Evolutionary conservation across 2,329 filamentous ascomycete species (phyloP).

Genomic region (Thermoascus crustaceus): DNA sequence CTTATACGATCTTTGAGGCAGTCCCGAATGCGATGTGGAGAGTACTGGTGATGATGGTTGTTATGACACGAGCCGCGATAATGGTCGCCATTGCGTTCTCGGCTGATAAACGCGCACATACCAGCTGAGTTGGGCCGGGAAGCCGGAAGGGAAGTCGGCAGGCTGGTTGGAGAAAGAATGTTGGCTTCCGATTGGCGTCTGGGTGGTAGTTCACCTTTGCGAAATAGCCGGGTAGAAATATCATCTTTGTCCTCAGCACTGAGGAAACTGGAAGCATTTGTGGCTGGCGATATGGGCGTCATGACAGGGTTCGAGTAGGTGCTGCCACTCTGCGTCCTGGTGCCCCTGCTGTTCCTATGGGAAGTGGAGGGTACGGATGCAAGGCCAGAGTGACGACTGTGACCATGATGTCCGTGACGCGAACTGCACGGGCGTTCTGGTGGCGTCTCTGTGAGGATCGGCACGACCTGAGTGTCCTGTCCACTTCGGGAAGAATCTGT

Average conservation of each 20-base stretch:
- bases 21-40: slow-evolving; percentile 14
- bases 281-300: slow-evolving; percentile 34
- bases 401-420: slow-evolving; percentile 21
- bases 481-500: background rate
- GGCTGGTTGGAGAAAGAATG: slow-evolving; percentile 1
- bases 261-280: slow-evolving; percentile 38
- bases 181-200: slow-evolving; percentile 13
- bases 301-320: slow-evolving; percentile 34
- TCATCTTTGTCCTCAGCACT: slow-evolving; percentile 32
- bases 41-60: slow-evolving; percentile 9
- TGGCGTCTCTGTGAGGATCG: background rate
- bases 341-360: slow-evolving; percentile 28
- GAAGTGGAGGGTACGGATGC: slow-evolving; percentile 26
- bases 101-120: slow-evolving; percentile 13
- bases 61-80: slow-evolving; percentile 16
- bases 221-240: slow-evolving; percentile 20
- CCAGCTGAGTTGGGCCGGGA: slow-evolving; percentile 25
- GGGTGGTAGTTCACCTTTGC: slow-evolving; percentile 19
- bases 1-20: slow-evolving; percentile 16
- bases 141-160: background rate
- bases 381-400: slow-evolving; percentile 18
- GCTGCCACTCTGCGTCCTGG: slow-evolving; percentile 34
- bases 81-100: slow-evolving; percentile 14
- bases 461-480: background rate
- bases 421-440: background rate